Conservation (phyloP, 331 rosid genomes). For the Malus hybrid region DNA sequence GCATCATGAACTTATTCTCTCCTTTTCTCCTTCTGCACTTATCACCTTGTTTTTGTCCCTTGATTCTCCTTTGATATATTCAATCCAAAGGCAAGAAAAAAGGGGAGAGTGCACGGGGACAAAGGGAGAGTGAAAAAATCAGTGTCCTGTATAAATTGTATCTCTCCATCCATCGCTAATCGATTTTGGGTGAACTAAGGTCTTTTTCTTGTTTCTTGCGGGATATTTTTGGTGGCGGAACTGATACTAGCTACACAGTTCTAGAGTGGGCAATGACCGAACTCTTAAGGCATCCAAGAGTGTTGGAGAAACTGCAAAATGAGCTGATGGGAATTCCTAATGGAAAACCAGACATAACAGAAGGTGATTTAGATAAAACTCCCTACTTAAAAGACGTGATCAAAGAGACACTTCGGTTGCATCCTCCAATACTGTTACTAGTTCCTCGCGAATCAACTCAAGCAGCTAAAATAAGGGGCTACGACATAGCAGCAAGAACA, state of each 20-base stretch:
- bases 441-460: conserved; percentile 21
- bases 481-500: conserved; percentile 10
- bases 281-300: neutral
- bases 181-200: neutral
- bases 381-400: conserved; percentile 29
- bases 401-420: conserved; percentile 24
- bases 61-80: too few species aligned
- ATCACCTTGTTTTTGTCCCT: too few species aligned
- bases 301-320: neutral
- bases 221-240: conserved; percentile 16
- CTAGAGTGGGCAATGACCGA: neutral
- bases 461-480: too few species aligned
- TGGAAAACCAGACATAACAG: conserved; percentile 10
- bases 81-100: too few species aligned
- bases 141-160: too few species aligned
- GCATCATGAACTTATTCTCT: too few species aligned
- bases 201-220: neutral
- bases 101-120: too few species aligned
- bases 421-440: conserved; percentile 36
- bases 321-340: neutral
- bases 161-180: neutral
- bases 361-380: conserved; percentile 23
- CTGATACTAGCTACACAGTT: conserved; percentile 4
- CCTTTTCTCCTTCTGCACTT: too few species aligned
- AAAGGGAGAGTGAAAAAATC: too few species aligned